Evolutionary conservation across 2,329 filamentous ascomycete species (phyloP), one percentile per base, ranked within the genome.

Genomic region (Coniella vitis): DNA sequence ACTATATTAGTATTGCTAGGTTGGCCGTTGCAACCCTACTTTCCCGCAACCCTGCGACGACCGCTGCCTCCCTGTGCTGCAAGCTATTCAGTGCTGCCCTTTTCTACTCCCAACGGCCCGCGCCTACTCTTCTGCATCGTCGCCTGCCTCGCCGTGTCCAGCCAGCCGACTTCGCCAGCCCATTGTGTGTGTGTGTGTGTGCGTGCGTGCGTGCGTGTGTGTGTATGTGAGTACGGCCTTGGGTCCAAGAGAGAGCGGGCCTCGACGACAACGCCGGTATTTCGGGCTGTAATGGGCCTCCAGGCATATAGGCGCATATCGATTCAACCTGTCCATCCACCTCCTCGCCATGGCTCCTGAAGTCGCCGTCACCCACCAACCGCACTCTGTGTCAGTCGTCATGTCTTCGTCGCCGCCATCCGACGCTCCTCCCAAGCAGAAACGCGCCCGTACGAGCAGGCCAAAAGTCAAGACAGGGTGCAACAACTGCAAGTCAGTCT

Each of bases 381-480:
- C 42, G 38, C 37, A 39, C 49, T 19, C 39, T 35, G 45, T 38
- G 13, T 44, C 52, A 12, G 40, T 45, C 25, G 29, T 38, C 17
- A 32, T 22, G 29, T 45, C 55, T 37, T 35, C 46, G 16, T 45
- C 52, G 9, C 49, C 55, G 21, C 60, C 61, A 32, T 17, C 48
- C 8, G 19, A 21, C 40, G 51, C 41, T 10, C 22, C 20, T 14
- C 51, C 38, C 34, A 34, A 19, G 31, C 49, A 38, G 41, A 76
- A 71, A 59, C 69, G 75, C 45, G 67, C 67, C 13, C 69, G 77
- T 47, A 73, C 69, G 22, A 81, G 77, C 61, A 75, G 71, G 55
- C 75, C 77, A 13, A 83, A 84, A 61, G 80, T 83, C 55, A 83
- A 82, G 67, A 84, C 80, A 1, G 81, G 81, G 36, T 84, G 81